Conservation (phyloP, 805 yeast genomes). For the Metschnikowia rubicola region DNA sequence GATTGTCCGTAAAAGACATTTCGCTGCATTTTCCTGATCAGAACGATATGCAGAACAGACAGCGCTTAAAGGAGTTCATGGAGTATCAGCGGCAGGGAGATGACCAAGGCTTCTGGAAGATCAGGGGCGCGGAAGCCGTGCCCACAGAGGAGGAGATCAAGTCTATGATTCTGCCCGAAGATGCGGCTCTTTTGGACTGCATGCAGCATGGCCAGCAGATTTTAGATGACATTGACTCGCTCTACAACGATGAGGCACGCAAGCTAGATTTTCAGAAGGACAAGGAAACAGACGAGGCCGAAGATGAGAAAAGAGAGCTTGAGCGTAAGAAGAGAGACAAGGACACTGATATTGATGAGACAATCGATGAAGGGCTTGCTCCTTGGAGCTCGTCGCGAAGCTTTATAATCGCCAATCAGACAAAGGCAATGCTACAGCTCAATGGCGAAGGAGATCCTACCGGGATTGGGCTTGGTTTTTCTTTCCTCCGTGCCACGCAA, state of each 20-base stretch:
- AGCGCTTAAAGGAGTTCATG: constrained; percentile 94
- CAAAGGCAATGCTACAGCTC: constrained; percentile 93
- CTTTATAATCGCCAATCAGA: constrained; percentile 90
- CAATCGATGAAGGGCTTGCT: constrained; percentile 78
- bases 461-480: constrained; percentile 84
- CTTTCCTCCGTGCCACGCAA: constrained; percentile 87
- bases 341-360: constrained; percentile 41
- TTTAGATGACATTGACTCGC: constrained; percentile 73
- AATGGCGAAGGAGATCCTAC: constrained; percentile 95
- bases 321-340: constrained; percentile 28
- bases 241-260: constrained; percentile 35
- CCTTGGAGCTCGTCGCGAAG: constrained; percentile 95
- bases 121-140: constrained; percentile 55
- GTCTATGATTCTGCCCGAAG: constrained; percentile 89
- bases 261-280: constrained; percentile 24
- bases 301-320: constrained; percentile 21
- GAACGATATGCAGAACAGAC: constrained; percentile 95
- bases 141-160: constrained; percentile 76
- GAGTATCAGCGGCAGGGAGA: constrained; percentile 92
- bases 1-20: constrained; percentile 83
- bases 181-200: constrained; percentile 77
- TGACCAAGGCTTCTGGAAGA: constrained; percentile 93
- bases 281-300: constrained; percentile 26
- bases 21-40: constrained; percentile 94
- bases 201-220: constrained; percentile 93